Evolutionary conservation across 1,139 yeast genomes (phyloP), one percentile per base, ranked within the genome.

Genomic region (Yamadazyma triangularis): DNA sequence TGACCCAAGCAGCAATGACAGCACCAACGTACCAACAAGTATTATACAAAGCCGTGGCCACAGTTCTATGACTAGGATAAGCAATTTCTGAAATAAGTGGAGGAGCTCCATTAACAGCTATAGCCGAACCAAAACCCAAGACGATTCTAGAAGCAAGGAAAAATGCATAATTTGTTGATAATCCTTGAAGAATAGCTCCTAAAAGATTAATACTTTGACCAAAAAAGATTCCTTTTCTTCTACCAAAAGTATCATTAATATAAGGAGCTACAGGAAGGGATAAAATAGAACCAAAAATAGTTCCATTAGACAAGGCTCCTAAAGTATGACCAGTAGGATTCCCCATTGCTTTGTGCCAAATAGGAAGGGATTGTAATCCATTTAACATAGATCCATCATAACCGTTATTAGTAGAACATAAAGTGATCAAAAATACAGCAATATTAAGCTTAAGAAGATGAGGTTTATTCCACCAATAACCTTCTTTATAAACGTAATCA

Each of bases 401-500:
- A 16, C 79, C 78, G 26, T 60, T 64, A 39, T 63, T 67, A 16
- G 75, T 64, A 12, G 75, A 63, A 8, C 73, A 52, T 22, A 72
- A 45, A 13, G 37, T 37, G 22, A 60, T 41, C 38, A 64, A 68
- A 29, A 56, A 60, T 2, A 51, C 58, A 26, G 66, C 44, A 21
- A 60, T 41, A 48, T 36, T 36, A 64, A 62, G 41, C 66, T 53
- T 47, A 41, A 73, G 4, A 73, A 77, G 42, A 74, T 72, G 51
- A 73, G 76, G 56, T 68, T 73, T 46, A 67, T 73, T 79, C 79
- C 73, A 28, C 61, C 63, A 44, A 73, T 67, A 68, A 15, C 77
- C 80, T 47, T 75, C 64, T 5, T 79, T 71, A 44, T 73, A 71
- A 31, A 73, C 76, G 47, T 65, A 75, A 23, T 73, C 48, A 24